Conservation (phyloP, 208 protist genomes). For the Acanthamoeba castellanii region DNA sequence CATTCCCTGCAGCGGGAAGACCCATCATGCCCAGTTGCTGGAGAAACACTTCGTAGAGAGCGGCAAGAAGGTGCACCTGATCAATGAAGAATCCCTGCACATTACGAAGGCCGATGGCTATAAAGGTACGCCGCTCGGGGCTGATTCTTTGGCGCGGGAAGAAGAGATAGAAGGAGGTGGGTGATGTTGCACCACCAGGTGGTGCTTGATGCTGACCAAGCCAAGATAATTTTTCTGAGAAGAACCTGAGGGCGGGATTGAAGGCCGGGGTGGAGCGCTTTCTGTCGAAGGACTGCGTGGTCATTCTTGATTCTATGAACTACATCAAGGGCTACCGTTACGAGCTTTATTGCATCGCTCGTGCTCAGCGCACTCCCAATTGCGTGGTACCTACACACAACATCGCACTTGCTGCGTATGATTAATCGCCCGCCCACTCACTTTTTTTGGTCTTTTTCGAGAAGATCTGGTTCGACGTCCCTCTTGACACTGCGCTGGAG, state of each 20-base stretch:
- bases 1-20: slow-evolving; percentile 79
- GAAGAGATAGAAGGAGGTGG: too few species aligned
- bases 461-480: slow-evolving; percentile 76
- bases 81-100: slow-evolving; percentile 84
- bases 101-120: slow-evolving; percentile 82
- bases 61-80: slow-evolving; percentile 79
- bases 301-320: slow-evolving; percentile 88
- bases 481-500: slow-evolving; percentile 61
- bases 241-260: slow-evolving; percentile 79
- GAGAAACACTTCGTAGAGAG: slow-evolving; percentile 61
- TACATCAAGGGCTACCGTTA: slow-evolving; percentile 91
- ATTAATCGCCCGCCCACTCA: neutral
- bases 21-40: slow-evolving; percentile 63
- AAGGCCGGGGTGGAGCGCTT: slow-evolving; percentile 82
- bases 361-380: slow-evolving; percentile 55
- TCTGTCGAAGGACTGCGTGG: slow-evolving; percentile 78
- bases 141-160: too few species aligned
- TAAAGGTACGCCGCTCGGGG: slow-evolving; percentile 25
- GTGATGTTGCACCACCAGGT: too few species aligned
- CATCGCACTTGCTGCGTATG: neutral
- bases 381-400: slow-evolving; percentile 74
- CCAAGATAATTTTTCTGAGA: slow-evolving; percentile 75
- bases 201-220: slow-evolving; percentile 29
- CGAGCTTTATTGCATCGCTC: slow-evolving; percentile 86
- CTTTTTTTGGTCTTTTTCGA: neutral